Base-by-base conservation (phyloP, 2,329 filamentous ascomycete genomes). In the Diaporthe ampelina region DNA sequence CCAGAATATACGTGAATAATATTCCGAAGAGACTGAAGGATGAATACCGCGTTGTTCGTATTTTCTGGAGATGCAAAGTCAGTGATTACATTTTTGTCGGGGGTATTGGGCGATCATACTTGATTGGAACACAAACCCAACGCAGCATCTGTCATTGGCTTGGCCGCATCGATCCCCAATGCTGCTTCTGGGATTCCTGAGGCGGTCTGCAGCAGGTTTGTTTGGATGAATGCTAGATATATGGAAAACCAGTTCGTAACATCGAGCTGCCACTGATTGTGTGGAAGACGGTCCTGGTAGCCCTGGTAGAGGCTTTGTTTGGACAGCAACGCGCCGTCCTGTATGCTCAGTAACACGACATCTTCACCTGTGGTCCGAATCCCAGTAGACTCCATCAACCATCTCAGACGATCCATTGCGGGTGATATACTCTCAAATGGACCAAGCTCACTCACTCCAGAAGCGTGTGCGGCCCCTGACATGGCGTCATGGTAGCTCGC, bases 11-110 rank as follows among this genome's bases (percentile, higher is more conserved):
- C 13, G 77, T 78, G 54, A 79, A 78, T 24, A 72, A 48, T 4
- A 82, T 69, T n/a, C 78, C 76, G 32, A 82, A 80, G 26, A 81
- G 13, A 65, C 78, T 81, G 63, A 82, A 81, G 2, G 79, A 79
- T 1, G 61, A 69, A 57, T 79, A 78, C 3, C 57, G 69, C 0
- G 76, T 76, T 10, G 68, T 79, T 3, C 65, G 71, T 13, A 80
- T 79, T 76, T 80, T 81, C 79, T 81, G 13, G 3, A 13, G 37
- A 40, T 9, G 37, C 29, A 29, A 29, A 13, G 37, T 40, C 11
- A 40, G 6, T 40, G 1, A 40, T 40, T 13, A 40, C 8, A 40
- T 10, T 6, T 29, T 29, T 29, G 1, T 9, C 8, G 37, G 37
- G 37, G 11, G 11, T 3, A 8, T 4, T 1, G 37, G 1, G 11